A percentile compares a stretch with the other conserved stretches of the same genome.
These are phyloP conservation scores for Backusella liffmaniae DNA, from an alignment of 192 early-diverging fungal species.

Conservation along the genomic window DNA sequence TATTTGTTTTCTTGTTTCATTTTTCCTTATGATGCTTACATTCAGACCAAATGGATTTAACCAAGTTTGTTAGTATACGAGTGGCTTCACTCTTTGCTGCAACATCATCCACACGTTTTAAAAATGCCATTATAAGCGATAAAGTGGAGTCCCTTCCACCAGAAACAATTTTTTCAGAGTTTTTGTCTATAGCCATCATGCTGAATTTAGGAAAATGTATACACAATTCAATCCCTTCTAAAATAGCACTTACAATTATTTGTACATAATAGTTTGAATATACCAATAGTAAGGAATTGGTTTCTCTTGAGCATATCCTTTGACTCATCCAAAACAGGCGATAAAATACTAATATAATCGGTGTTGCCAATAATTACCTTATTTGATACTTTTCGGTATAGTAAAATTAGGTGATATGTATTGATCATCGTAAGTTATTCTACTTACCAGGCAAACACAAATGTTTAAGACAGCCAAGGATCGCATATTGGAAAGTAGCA, in stretches of 20 bases:
- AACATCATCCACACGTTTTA: slow-evolving; percentile 49
- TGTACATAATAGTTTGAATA: slow-evolving; percentile 50
- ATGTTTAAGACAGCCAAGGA: slow-evolving; percentile 66
- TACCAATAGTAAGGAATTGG: slow-evolving; percentile 52
- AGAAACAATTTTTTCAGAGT: slow-evolving; percentile 25
- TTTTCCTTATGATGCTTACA: slow-evolving; percentile 13
- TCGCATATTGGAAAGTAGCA: slow-evolving; percentile 55
- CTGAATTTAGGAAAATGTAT: background rate
- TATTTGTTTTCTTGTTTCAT: background rate
- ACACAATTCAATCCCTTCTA: too few species aligned
- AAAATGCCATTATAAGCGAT: slow-evolving; percentile 31
- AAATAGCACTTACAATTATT: slow-evolving; percentile 35
- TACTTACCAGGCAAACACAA: slow-evolving; percentile 57
- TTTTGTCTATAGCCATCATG: slow-evolving; percentile 7
- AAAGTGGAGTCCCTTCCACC: slow-evolving; percentile 21
- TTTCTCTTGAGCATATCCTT: slow-evolving; percentile 55
- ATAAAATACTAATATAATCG: slow-evolving; percentile 44
- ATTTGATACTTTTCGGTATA: slow-evolving; percentile 36
- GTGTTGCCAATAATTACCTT: slow-evolving; percentile 46
- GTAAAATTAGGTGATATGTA: background rate
- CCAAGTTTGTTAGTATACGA: slow-evolving; percentile 47
- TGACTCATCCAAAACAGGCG: slow-evolving; percentile 39
- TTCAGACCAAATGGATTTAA: slow-evolving; percentile 50
- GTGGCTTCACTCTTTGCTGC: slow-evolving; percentile 54
- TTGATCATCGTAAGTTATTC: background rate